Conservation (phyloP, 2,329 filamentous ascomycete species). For the Colletotrichum noveboracense region DNA sequence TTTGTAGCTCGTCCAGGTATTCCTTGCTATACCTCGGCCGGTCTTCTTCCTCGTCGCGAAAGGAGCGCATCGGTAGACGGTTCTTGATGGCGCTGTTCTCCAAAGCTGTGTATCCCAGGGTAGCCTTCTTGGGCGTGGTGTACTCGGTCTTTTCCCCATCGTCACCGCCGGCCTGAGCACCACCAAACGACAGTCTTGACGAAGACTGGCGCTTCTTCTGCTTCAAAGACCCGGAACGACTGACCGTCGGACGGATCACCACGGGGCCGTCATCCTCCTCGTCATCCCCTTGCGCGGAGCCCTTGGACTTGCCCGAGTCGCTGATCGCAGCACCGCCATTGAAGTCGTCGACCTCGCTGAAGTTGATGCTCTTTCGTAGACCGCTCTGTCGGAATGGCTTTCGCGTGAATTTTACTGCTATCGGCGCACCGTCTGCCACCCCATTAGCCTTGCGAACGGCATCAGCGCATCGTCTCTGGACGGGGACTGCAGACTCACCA, state of each 20-base stretch:
- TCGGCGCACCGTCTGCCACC: conserved; percentile 1
- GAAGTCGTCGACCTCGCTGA: conserved; percentile 38
- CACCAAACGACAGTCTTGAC: conserved; percentile 78
- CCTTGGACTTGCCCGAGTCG: conserved; percentile 10
- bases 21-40: conserved; percentile 85
- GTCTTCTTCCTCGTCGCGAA: conserved; percentile 64
- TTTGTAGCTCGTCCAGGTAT: conserved; percentile 83
- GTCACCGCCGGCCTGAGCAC: conserved; percentile 47
- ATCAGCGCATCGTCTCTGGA: conserved; percentile 29
- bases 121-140: conserved; percentile 67
- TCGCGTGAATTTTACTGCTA: conserved; percentile 33
- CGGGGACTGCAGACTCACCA: conserved; percentile 37
- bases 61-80: conserved; percentile 61
- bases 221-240: conserved; percentile 53
- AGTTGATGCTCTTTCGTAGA: conserved; percentile 60
- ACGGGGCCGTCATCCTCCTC: conserved; percentile 52
- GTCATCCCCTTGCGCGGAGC: conserved; percentile 34
- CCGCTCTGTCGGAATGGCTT: conserved; percentile 64
- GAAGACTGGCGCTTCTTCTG: conserved; percentile 72
- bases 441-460: conserved; percentile 21
- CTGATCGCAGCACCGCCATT: conserved; percentile 3
- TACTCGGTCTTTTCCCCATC: conserved; percentile 58
- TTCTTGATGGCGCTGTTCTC: conserved; percentile 71
- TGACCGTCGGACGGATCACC: conserved; percentile 53
- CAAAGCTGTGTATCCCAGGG: conserved; percentile 66